These are phyloP conservation scores for Anastatica hierochuntica DNA, from an alignment of 345 rosid genomes.

Conservation along the genomic window DNA sequence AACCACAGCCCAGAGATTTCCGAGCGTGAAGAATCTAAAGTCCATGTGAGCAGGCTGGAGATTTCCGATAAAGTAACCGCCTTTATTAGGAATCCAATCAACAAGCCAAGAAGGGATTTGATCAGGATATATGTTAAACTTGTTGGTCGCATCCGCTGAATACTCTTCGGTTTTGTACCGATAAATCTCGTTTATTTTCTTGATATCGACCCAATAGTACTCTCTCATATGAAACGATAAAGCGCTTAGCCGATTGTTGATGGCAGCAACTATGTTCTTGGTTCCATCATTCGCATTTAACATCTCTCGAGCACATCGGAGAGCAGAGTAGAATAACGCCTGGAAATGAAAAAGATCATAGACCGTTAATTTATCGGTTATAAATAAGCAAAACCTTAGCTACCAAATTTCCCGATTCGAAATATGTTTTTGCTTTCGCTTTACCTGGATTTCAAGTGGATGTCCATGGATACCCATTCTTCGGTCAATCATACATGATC, in stretches of 20 bases:
- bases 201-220: conserved; percentile 83
- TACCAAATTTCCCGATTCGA: neutral
- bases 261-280: conserved; percentile 68
- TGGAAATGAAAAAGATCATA: conserved; percentile 7
- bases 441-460: conserved; percentile 93
- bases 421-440: conserved; percentile 6
- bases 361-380: neutral
- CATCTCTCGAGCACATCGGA: conserved; percentile 88
- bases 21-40: conserved; percentile 92
- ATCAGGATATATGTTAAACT: conserved; percentile 93
- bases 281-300: conserved; percentile 73
- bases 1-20: conserved; percentile 77
- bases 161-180: conserved; percentile 95
- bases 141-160: conserved; percentile 75
- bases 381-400: neutral
- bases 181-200: conserved; percentile 83
- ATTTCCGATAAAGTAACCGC: conserved; percentile 90
- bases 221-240: conserved; percentile 86
- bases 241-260: conserved; percentile 78
- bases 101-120: conserved; percentile 95
- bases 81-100: conserved; percentile 81
- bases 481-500: conserved; percentile 95
- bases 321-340: conserved; percentile 87
- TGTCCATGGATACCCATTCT: conserved; percentile 98
- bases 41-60: conserved; percentile 98